Conservation (phyloP, 176 grass and related monocot species). For the Calamus simplicifolius region DNA sequence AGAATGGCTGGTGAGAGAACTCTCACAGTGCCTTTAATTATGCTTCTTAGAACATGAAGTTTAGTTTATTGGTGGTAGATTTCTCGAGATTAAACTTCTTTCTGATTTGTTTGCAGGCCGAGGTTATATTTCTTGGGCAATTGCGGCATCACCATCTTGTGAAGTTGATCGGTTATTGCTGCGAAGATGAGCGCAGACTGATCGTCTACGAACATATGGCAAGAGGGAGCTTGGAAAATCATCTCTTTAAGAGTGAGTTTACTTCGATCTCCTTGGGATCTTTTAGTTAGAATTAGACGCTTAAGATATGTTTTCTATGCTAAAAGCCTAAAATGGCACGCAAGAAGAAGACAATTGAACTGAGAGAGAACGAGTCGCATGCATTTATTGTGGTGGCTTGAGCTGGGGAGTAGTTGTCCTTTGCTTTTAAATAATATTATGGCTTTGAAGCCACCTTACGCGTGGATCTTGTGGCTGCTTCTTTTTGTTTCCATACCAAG, state of each 20-base stretch:
- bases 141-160: constrained; percentile 72
- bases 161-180: constrained; percentile 80
- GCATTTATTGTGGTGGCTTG: too few relatives aligned
- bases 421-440: too few relatives aligned
- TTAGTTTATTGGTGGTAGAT: not conserved
- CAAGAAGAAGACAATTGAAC: too few relatives aligned
- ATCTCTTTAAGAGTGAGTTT: constrained; percentile 82
- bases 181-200: constrained; percentile 69
- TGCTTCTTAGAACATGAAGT: not conserved
- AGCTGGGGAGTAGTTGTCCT: too few relatives aligned
- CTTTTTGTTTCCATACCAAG: too few relatives aligned
- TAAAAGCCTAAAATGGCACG: too few relatives aligned
- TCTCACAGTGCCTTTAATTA: not conserved
- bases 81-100: not conserved
- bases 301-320: too few relatives aligned
- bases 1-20: constrained; percentile 89
- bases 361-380: too few relatives aligned
- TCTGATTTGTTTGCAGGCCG: constrained; percentile 32
- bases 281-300: not conserved
- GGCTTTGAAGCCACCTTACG: too few relatives aligned
- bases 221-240: constrained; percentile 61
- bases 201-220: constrained; percentile 86
- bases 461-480: too few relatives aligned
- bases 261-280: not conserved
- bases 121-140: constrained; percentile 91